A percentile compares a stretch with the other conserved stretches of the same genome.
Conservation (phyloP, 2,329 filamentous ascomycete genomes). For the Fusarium chlamydosporum region DNA sequence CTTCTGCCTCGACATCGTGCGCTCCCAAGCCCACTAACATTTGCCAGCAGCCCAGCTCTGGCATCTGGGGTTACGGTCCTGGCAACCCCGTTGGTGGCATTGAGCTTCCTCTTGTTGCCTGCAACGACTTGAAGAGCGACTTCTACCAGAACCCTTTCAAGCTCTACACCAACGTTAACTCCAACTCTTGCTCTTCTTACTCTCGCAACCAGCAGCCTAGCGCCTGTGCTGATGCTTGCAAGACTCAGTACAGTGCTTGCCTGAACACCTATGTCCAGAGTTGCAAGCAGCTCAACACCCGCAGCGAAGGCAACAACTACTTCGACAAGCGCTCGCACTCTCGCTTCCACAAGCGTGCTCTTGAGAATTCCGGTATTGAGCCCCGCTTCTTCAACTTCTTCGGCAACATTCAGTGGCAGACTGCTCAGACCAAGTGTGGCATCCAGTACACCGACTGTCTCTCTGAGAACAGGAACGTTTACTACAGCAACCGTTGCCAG, state of each 20-base stretch:
- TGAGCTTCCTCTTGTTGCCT: conserved; percentile 66
- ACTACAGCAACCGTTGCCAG: conserved; percentile 58
- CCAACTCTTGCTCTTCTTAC: conserved; percentile 62
- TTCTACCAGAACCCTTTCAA: conserved; percentile 64
- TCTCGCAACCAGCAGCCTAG: conserved; percentile 53
- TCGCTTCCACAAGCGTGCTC: conserved; percentile 48
- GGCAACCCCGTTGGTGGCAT: conserved; percentile 70
- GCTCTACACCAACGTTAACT: conserved; percentile 63
- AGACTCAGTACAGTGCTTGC: conserved; percentile 66
- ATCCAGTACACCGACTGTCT: conserved; percentile 66
- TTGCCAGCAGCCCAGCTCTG: conserved; percentile 67
- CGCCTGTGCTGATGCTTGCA: conserved; percentile 68
- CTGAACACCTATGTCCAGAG: conserved; percentile 64
- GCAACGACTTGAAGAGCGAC: conserved; percentile 65
- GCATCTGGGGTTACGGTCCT: conserved; percentile 76
- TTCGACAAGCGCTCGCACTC: conserved; percentile 41
- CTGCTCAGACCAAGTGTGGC: conserved; percentile 60
- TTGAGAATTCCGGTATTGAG: conserved; percentile 47
- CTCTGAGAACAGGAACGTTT: conserved; percentile 58
- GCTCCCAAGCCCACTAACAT: conserved; percentile 65
- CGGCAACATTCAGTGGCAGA: conserved; percentile 53
- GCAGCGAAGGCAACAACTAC: conserved; percentile 39
- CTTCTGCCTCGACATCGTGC: conserved; percentile 55
- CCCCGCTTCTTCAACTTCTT: conserved; percentile 50
- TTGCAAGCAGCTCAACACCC: conserved; percentile 57